Evolutionary conservation across 371 early-diverging fungal species (phyloP), one percentile per base, ranked within the genome.

Genomic region (Mortierella sp.): DNA sequence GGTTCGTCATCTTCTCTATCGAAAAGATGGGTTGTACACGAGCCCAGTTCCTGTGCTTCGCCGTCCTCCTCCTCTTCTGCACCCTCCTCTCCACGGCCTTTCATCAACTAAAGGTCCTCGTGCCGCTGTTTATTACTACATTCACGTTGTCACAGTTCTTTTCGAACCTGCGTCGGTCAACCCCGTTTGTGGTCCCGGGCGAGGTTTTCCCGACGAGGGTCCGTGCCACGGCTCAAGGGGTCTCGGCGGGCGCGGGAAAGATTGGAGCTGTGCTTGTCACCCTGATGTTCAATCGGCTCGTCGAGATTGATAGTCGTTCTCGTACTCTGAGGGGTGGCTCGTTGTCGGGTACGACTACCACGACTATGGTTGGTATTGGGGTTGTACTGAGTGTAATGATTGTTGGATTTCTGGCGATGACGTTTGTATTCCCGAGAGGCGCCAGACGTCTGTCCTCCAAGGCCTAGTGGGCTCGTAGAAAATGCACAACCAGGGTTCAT

Each of bases 141-240:
- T 95, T 93, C 80, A 93, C 94, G 6, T 84, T 94, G 29, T 92
- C 93, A 4, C 94, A 90, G 75, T 90, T 94, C 80, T 92, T 93
- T 81, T 90, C 91, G 86, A 90, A 94, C 70, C 92, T 93, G 85
- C 92, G 93, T 24, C 91, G 93, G 82, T 73, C 88, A 29, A 91
- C 91, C 4, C 96, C 97, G 26, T 97, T 97, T 68, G 93, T 97
- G 65, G 88, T 96, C 67, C 96, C 97, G 10, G 93, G 95, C 74
- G 98, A 97, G 84, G 92, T 94, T 4, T 97, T 96, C 89, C 96
- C 97, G 19, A 96, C 92, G 19, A 85, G 89, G 9, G 88, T 88
- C 58, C 87, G 93, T 13, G 87, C 93, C 1, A 88, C 90, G 6
- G 91, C 89, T 29, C 93, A 93, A 70, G 94, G 94, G 64, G 89